Evolutionary conservation across 1,284 basidiomycete species (phyloP).

Genomic region (Heterobasidion parviporum): DNA sequence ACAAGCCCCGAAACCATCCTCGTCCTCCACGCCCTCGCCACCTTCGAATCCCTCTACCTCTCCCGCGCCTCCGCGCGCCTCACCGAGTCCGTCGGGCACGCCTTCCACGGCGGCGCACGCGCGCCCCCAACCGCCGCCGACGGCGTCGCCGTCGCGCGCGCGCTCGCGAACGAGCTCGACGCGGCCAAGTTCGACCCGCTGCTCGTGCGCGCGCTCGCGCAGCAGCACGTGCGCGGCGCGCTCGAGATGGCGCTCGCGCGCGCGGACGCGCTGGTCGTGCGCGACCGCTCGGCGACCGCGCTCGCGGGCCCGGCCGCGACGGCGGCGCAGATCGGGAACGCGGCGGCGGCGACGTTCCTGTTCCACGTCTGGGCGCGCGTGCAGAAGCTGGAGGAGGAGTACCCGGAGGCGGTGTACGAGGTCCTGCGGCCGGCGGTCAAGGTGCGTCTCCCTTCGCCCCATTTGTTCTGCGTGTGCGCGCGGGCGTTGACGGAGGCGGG

Average conservation of each 20-base stretch:
- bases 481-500: background rate
- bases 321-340: constrained; percentile 70
- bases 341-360: constrained; percentile 67
- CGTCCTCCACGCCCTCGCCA: constrained; percentile 73
- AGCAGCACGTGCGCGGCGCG: constrained; percentile 54
- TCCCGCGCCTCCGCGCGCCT: constrained; percentile 76
- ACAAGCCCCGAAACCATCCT: constrained; percentile 84
- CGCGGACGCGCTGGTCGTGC: constrained; percentile 62
- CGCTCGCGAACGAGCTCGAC: constrained; percentile 85
- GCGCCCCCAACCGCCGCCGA: constrained; percentile 69
- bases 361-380: constrained; percentile 75
- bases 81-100: constrained; percentile 70
- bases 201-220: constrained; percentile 70
- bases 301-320: constrained; percentile 75
- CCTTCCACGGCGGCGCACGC: constrained; percentile 60
- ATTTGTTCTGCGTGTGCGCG: background rate
- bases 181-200: constrained; percentile 90
- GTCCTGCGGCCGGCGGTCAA: constrained; percentile 55
- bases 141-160: constrained; percentile 68
- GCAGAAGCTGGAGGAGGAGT: constrained; percentile 61
- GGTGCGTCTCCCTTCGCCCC: constrained; percentile 29
- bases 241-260: constrained; percentile 59
- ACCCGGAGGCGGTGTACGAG: constrained; percentile 53
- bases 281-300: constrained; percentile 71
- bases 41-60: constrained; percentile 81